These are phyloP conservation scores for Cercospora canescens DNA, from an alignment of 2,329 filamentous ascomycete species.

Conservation along the genomic window DNA sequence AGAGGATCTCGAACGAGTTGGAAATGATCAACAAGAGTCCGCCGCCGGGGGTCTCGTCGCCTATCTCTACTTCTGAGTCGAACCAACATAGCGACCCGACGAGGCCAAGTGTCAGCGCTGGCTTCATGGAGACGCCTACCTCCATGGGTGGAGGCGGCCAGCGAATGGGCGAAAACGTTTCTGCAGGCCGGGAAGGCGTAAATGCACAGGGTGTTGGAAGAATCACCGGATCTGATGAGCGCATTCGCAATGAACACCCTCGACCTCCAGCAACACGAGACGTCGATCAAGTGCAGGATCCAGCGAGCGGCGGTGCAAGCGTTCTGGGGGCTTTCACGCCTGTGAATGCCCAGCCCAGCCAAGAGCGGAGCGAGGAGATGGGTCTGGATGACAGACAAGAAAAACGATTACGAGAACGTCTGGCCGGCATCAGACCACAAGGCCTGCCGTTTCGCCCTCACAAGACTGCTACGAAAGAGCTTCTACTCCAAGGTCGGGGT, in stretches of 20 bases:
- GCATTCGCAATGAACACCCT: slow-evolving; percentile 15
- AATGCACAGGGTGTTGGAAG: slow-evolving; percentile 25
- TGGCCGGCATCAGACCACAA: slow-evolving; percentile 5
- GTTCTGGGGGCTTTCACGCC: slow-evolving; percentile 10
- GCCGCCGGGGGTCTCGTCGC: slow-evolving; percentile 18
- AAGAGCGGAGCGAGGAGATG: background rate
- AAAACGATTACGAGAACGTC: background rate
- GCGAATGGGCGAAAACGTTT: slow-evolving; percentile 29
- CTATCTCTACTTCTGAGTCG: slow-evolving; percentile 13
- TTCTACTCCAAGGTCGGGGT: slow-evolving; percentile 25
- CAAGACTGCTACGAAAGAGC: slow-evolving; percentile 3
- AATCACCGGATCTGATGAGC: slow-evolving; percentile 7
- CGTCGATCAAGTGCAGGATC: slow-evolving; percentile 10
- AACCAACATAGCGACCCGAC: slow-evolving; percentile 17
- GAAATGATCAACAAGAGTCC: slow-evolving; percentile 28
- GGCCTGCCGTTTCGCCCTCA: slow-evolving; percentile 10
- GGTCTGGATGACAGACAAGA: background rate
- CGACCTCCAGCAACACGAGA: slow-evolving; percentile 10
- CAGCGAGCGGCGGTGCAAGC: slow-evolving; percentile 15
- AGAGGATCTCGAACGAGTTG: slow-evolving; percentile 29
- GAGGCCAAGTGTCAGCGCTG: slow-evolving; percentile 15
- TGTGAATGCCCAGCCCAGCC: too few relatives aligned
- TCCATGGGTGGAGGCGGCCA: slow-evolving; percentile 11
- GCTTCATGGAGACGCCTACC: slow-evolving; percentile 20
- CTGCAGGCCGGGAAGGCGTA: slow-evolving; percentile 26